These are phyloP conservation scores for Chenopodium quinoa DNA, from an alignment of 148 eudicot species.

Conservation along the genomic window DNA sequence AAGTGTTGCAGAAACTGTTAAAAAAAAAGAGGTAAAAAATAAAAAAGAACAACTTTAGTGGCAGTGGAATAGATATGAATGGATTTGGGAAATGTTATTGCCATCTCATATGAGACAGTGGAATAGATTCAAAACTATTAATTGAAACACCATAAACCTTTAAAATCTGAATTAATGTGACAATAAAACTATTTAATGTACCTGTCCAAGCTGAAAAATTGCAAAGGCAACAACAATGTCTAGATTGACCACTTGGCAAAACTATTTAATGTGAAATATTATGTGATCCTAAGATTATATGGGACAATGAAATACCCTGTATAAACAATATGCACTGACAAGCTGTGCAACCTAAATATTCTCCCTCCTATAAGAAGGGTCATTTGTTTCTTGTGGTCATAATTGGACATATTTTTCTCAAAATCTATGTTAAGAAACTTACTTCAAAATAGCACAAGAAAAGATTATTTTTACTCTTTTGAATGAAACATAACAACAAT, in stretches of 20 bases:
- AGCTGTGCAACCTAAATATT: not conserved
- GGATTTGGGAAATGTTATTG: not conserved
- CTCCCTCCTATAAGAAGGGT: not conserved
- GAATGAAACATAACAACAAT: no score
- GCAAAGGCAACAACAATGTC: not conserved
- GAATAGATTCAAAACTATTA: no score
- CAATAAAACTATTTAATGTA: not conserved
- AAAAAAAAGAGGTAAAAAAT: not conserved
- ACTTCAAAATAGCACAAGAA: no score
- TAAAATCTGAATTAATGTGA: not conserved
- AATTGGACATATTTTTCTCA: not conserved
- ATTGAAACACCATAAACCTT: not conserved
- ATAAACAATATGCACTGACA: not conserved
- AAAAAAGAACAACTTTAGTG: not conserved
- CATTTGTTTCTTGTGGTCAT: not conserved
- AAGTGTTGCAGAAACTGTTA: constrained; percentile 42
- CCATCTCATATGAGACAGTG: not conserved
- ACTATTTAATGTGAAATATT: not conserved
- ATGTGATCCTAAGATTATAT: no score
- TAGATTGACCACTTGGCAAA: not conserved
- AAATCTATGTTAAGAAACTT: not conserved
- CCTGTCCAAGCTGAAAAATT: not conserved
- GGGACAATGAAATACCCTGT: no score
- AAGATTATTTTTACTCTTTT: not conserved
- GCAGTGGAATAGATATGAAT: not conserved